Evolutionary conservation across 75 land plant species (phyloP), one percentile per base, ranked within the genome.

Genomic region (Adiantum capillusveneris): DNA sequence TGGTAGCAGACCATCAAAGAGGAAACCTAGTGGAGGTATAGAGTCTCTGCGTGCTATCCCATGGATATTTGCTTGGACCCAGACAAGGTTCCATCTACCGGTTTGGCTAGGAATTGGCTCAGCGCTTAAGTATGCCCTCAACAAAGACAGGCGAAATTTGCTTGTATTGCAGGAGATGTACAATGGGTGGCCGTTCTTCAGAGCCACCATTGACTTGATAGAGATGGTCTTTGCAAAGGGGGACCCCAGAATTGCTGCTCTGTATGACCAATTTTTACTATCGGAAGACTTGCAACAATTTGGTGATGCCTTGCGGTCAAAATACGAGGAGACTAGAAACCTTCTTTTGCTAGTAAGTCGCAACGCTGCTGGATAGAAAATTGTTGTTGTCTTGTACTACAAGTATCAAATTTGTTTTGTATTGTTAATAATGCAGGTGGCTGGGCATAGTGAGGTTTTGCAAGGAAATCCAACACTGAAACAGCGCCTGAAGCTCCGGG

Each of bases 21-120:
- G 92, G 44, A 87, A 81, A 64, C 96, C 96, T 26, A 86, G 84
- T 62, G 95, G 95, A 9, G 95, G 95, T 19, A 86, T 89, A 14
- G 95, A 89, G 44, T 86, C 91, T 21, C 81, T 89, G 11, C 84
- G 95, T 44, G 95, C 95, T 20, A 89, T 89, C 37, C 95, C 89
- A 48, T 88, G 93, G 93, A 88, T 88, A 26, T 88, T 88, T 70
- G 86, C 93, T 13, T 89, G 95, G 95, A 90, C 96, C 1, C 95
- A 89, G 60, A 87, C 89, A 29, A 66, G 95, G 43, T 89, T 89
- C 45, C 95, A 89, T 75, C 82, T 90, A 25, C 96, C 96, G 19
- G 96, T 90, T 13, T 90, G 96, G 96, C 85, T 90, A 48, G 96
- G 96, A 6, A 80, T 90, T 55, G 91, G 96, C 27, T 76, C 79